Evolutionary conservation across 495 filamentous ascomycete genomes (phyloP).

Genomic region (Daldinia childiae): DNA sequence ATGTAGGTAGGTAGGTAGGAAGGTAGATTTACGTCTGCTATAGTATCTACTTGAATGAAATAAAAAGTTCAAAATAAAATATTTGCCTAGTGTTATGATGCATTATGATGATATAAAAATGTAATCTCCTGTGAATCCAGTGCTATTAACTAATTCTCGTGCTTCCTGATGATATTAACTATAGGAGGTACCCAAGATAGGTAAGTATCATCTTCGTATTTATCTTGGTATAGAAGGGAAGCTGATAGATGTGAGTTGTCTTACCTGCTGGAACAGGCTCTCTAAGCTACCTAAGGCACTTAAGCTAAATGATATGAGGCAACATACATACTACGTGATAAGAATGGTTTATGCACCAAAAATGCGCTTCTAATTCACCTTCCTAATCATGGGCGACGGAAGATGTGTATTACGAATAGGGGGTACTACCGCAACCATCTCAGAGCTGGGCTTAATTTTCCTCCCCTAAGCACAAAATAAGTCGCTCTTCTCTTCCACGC

Average conservation of each 20-base stretch:
- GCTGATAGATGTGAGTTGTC: background rate
- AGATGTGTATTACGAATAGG: background rate
- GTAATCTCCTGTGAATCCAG: background rate
- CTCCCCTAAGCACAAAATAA: background rate
- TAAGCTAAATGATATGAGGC: background rate
- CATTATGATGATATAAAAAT: background rate
- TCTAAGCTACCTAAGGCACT: background rate
- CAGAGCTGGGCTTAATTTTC: background rate
- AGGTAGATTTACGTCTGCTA: constrained; percentile 4
- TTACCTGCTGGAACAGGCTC: background rate
- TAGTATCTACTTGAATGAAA: constrained; percentile 2
- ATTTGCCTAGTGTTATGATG: background rate
- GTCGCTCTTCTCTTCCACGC: background rate
- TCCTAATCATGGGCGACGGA: background rate
- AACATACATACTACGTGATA: background rate
- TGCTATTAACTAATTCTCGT: background rate
- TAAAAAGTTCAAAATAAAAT: background rate
- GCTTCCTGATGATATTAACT: background rate
- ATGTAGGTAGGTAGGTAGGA: background rate
- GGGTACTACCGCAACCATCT: background rate
- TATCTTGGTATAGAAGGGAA: background rate
- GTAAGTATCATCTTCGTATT: background rate
- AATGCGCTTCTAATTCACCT: background rate
- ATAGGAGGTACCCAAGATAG: background rate
- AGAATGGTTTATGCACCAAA: background rate